These are phyloP conservation scores for Mortierella sp. DNA, from an alignment of 371 early-diverging fungal genomes.

Conservation along the genomic window DNA sequence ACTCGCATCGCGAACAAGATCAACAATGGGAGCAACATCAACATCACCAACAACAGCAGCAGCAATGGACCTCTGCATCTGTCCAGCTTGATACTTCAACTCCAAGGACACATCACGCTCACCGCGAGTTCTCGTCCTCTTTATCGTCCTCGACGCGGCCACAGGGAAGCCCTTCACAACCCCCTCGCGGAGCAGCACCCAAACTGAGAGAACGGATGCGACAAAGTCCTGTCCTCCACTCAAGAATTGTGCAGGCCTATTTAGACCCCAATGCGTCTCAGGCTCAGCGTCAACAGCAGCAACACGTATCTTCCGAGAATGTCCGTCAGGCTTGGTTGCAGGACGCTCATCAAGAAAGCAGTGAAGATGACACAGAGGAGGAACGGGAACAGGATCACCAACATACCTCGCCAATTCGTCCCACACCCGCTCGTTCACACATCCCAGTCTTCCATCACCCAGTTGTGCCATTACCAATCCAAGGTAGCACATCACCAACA, in stretches of 20 bases:
- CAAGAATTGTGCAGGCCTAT: slow-evolving; percentile 51
- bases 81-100: not conserved
- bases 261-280: slow-evolving; percentile 35
- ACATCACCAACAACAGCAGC: slow-evolving; percentile 16
- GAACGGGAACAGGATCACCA: slow-evolving; percentile 3
- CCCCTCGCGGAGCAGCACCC: slow-evolving; percentile 23
- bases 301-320: slow-evolving; percentile 21
- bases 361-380: slow-evolving; percentile 38
- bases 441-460: slow-evolving; percentile 10
- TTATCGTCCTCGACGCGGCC: slow-evolving; percentile 13
- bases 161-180: slow-evolving; percentile 19
- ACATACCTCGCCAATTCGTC: not conserved
- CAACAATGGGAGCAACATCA: not conserved
- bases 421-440: not conserved
- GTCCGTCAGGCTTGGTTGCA: slow-evolving; percentile 49
- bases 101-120: slow-evolving; percentile 18
- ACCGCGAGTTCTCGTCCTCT: slow-evolving; percentile 19
- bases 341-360: slow-evolving; percentile 45
- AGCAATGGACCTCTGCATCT: not conserved
- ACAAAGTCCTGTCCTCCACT: slow-evolving; percentile 42
- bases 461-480: not conserved
- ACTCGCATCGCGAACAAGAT: not conserved
- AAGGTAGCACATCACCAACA: slow-evolving; percentile 6
- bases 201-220: slow-evolving; percentile 55
- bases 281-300: slow-evolving; percentile 20